Base-by-base conservation (phyloP, 176 grass and related monocot genomes). In the Leersia perrieri region DNA sequence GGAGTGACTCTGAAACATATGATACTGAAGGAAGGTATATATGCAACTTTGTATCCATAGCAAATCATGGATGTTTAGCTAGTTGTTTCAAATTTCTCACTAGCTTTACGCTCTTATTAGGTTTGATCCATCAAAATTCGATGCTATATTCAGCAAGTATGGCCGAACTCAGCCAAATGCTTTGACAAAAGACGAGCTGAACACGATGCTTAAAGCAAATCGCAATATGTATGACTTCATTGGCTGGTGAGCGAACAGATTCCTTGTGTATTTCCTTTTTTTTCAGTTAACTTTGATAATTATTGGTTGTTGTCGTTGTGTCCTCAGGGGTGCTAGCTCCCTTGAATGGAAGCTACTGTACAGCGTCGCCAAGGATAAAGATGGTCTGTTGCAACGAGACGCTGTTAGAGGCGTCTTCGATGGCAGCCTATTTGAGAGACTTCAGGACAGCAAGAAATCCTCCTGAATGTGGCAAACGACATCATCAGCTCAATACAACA, bases 61-160 rank as follows among this genome's bases (percentile, higher is more conserved):
- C 67, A 70, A 10, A n/a, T 2, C 42, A 40, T 40, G 39, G 39
- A 40, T 20, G 7, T 67, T 60, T 16, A 64, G 72, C 49, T 2
- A 45, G 0, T 26, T 80, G 12, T 22, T 27, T 29, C 13, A 15
- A 31, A 51, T 57, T 57, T 74, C 9, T 82, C 60, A 82, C 68
- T 13, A 33, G 5, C n/a, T 51, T 51, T 60, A 18, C 40, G 61
- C 3, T 40, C 25, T 27, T 30, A 22, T 1, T 8, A 93, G 91
- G 76, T 93, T 93, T 66, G 84, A 88, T 42, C 91, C 91, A 85
- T 82, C 91, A 32, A 90, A 88, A 22, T 93, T 93, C 1, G 91
- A 93, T 65, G 88, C 88, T 35, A 85, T 93, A 74, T 93, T 93
- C 62, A 93, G 88, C 29, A 93, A 93, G 75, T 93, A 90, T 40